Percentiles rank a stretch among this genome's conserved stretches.
These are phyloP conservation scores for Cryptococcus wingfieldii DNA, from an alignment of 1,284 basidiomycete genomes.

Conservation along the genomic window DNA sequence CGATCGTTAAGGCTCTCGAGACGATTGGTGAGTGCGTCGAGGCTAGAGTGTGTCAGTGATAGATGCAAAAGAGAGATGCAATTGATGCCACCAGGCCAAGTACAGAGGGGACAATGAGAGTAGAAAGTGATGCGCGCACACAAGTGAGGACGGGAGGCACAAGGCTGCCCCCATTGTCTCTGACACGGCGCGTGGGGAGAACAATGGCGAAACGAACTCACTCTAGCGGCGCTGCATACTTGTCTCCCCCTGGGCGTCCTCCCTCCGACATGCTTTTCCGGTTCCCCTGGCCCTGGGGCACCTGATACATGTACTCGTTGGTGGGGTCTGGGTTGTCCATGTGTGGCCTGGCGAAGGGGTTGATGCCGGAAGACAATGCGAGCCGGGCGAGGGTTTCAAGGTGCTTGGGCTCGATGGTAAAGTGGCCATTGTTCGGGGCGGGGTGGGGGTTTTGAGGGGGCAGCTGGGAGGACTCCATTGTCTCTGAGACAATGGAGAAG, in stretches of 20 bases:
- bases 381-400: too few species aligned
- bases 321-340: conserved; percentile 28
- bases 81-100: neutral
- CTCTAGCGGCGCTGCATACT: conserved; percentile 10
- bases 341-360: conserved; percentile 9
- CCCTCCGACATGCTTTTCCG: conserved; percentile 5
- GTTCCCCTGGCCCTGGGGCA: conserved; percentile 6
- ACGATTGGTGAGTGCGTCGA: conserved; percentile 3
- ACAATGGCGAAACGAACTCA: conserved; percentile 7
- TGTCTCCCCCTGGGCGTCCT: neutral
- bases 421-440: too few species aligned
- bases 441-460: too few species aligned
- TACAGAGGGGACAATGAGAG: neutral
- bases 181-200: neutral
- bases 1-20: conserved; percentile 16
- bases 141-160: neutral
- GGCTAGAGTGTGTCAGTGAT: conserved; percentile 8
- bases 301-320: conserved; percentile 31
- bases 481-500: too few species aligned
- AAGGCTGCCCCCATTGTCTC: neutral
- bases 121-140: neutral
- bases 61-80: neutral
- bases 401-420: too few species aligned
- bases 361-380: neutral
- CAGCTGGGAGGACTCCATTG: too few species aligned